phyloP scores from a whole-genome alignment of 257 asterid species.

The Solanum bulbocastanum region DNA sequence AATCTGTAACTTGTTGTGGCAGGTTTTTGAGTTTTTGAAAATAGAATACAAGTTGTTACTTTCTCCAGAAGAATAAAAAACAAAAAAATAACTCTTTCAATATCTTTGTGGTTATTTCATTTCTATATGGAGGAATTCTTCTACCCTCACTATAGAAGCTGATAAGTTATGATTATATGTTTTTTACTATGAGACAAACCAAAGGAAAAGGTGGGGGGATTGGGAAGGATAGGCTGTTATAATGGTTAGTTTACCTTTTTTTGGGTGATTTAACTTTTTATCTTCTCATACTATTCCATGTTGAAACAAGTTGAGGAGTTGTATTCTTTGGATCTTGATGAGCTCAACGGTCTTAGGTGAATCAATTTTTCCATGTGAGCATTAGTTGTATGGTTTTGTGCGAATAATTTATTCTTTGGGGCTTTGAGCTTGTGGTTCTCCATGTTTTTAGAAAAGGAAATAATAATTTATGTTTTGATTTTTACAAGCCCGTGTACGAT shows the following conservation, averaged over 20 bases:
- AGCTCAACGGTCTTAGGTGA: conserved; percentile 76
- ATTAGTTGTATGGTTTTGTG: not conserved
- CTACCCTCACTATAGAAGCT: not conserved
- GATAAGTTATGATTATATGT: not conserved
- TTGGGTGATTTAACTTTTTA: not conserved
- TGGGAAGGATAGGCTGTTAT: not conserved
- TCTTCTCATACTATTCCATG: not conserved
- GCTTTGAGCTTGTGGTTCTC: not conserved
- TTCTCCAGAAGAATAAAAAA: not conserved
- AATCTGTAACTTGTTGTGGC: not conserved
- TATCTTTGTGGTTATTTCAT: not conserved
- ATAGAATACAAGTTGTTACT: not conserved
- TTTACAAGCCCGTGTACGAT: conserved; percentile 74
- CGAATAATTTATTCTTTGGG: not conserved
- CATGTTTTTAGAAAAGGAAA: not conserved
- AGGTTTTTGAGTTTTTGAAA: not conserved
- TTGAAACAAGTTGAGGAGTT: conserved; percentile 85
- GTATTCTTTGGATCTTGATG: conserved; percentile 85
- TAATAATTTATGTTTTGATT: not conserved
- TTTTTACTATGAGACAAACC: not conserved
- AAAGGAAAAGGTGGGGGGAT: not conserved
- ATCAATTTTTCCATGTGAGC: not conserved
- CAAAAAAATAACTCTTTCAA: not conserved
- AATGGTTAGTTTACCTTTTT: not conserved
- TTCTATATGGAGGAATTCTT: not conserved